Evolutionary conservation across 352 stramenopile genomes (phyloP).

Genomic region (Phytophthora foliorum): DNA sequence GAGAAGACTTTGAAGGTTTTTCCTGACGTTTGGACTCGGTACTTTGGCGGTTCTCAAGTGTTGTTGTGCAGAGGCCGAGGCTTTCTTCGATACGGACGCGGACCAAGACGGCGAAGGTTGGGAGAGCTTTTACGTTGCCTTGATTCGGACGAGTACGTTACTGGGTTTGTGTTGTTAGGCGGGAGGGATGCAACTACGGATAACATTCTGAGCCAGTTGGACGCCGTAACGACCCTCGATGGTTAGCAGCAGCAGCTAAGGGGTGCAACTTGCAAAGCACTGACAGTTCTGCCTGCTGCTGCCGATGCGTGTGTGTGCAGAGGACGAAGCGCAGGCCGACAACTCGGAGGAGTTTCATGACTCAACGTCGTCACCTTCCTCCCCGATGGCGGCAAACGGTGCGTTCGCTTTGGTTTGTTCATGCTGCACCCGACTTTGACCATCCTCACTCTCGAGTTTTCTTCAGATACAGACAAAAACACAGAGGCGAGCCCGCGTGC

Average conservation of each 20-base stretch:
- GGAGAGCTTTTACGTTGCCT: not conserved
- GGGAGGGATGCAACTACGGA: conserved; percentile 33
- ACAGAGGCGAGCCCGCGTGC: not conserved
- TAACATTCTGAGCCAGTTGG: conserved; percentile 48
- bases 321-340: conserved; percentile 21
- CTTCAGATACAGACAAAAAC: not conserved
- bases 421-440: not conserved
- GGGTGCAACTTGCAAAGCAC: not conserved
- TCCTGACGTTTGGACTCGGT: not conserved
- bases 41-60: not conserved
- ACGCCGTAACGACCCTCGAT: conserved; percentile 42
- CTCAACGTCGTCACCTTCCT: conserved; percentile 19
- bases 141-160: not conserved
- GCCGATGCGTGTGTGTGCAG: not conserved
- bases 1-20: conserved; percentile 38
- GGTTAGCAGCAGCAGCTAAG: too few species aligned
- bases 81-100: conserved; percentile 33
- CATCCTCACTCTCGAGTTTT: not conserved
- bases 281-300: not conserved
- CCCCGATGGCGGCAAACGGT: conserved; percentile 6
- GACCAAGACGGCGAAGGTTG: conserved; percentile 26
- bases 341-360: conserved; percentile 33
- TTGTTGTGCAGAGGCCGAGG: conserved; percentile 31
- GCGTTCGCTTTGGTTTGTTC: not conserved
- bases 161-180: conserved; percentile 4